Conservation (phyloP, 2,329 filamentous ascomycete species). For the Calonectria pseudoturangicola region DNA sequence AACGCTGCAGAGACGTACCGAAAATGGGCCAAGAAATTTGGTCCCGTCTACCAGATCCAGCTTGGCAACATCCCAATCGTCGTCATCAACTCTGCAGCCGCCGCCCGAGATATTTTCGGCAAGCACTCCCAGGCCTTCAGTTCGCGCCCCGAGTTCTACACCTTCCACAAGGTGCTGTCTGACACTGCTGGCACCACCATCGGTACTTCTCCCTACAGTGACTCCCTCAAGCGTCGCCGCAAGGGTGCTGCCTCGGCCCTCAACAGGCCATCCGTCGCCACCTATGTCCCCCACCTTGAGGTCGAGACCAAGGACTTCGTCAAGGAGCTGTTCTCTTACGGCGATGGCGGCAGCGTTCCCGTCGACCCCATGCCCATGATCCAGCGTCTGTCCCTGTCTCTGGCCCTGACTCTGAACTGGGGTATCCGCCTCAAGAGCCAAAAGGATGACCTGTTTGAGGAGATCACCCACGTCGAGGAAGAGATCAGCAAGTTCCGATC, state of each 20-base stretch:
- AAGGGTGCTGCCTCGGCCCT: constrained; percentile 80
- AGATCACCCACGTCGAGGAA: constrained; percentile 78
- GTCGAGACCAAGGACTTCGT: constrained; percentile 78
- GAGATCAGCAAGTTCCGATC: constrained; percentile 75
- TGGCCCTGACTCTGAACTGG: constrained; percentile 80
- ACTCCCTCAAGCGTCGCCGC: constrained; percentile 77
- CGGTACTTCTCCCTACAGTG: constrained; percentile 80
- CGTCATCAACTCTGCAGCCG: constrained; percentile 72
- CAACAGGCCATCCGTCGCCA: constrained; percentile 78
- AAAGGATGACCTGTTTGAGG: constrained; percentile 75
- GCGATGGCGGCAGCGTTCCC: constrained; percentile 70
- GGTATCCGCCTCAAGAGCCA: constrained; percentile 75
- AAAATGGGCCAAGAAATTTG: constrained; percentile 69
- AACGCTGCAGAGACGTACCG: constrained; percentile 76
- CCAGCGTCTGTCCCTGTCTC: constrained; percentile 77
- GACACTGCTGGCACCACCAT: constrained; percentile 81
- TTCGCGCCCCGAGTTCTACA: constrained; percentile 75
- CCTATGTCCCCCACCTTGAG: constrained; percentile 77
- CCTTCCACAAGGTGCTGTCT: constrained; percentile 77
- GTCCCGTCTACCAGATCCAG: constrained; percentile 73
- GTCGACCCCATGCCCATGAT: constrained; percentile 82
- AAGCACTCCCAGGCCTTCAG: constrained; percentile 72
- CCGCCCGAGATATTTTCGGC: constrained; percentile 70
- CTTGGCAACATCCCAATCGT: constrained; percentile 74
- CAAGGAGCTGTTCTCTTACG: constrained; percentile 75